Conservation (phyloP, 139 green algal genomes). For the Eudorina sp. region DNA sequence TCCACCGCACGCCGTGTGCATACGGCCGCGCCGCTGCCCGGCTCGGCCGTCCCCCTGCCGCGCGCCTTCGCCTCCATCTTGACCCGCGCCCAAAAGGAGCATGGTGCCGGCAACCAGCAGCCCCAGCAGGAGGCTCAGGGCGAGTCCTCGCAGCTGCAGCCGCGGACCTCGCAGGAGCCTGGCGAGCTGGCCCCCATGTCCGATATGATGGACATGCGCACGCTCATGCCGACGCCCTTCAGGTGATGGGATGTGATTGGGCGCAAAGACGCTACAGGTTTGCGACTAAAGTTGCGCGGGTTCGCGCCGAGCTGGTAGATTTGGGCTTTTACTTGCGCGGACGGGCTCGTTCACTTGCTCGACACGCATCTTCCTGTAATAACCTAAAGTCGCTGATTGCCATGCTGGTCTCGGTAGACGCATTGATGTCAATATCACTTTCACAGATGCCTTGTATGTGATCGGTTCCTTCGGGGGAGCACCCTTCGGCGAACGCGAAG, state of each 20-base stretch:
- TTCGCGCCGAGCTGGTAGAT: neutral
- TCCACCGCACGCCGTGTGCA: neutral
- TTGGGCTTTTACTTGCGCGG: neutral
- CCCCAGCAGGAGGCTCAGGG: neutral
- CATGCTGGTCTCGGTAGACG: too few species aligned
- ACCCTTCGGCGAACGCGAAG: too few species aligned
- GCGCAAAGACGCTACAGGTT: neutral
- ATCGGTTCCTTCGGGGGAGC: too few species aligned
- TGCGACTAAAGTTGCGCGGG: neutral
- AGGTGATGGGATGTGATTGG: neutral
- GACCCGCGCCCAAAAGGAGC: slow-evolving; percentile 2
- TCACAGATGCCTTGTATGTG: too few species aligned
- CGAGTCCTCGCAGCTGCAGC: neutral
- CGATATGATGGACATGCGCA: neutral
- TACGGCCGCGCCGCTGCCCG: neutral
- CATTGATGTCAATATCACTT: too few species aligned
- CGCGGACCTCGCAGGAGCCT: neutral
- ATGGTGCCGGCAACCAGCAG: neutral
- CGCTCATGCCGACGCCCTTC: slow-evolving; percentile 27
- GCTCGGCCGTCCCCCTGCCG: too few species aligned
- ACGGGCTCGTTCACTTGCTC: too few species aligned
- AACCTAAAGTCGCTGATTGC: neutral
- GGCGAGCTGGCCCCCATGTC: neutral
- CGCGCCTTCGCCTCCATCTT: neutral
- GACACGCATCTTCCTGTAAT: neutral